Conservation (phyloP, 148 eudicot species). For the Pharnaceum exiguum region DNA sequence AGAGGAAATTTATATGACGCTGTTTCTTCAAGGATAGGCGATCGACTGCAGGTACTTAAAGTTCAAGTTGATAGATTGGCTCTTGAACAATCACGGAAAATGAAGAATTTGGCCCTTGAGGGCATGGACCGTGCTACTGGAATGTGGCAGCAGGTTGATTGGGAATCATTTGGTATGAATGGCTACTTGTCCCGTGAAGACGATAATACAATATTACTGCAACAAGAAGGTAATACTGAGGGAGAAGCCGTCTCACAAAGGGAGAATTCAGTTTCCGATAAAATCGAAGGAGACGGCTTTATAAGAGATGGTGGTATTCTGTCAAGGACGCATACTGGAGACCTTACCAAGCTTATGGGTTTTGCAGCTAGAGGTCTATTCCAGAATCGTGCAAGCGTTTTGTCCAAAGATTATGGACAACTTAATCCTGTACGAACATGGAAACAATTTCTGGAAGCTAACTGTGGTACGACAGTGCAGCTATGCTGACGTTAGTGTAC, state of each 20-base stretch:
- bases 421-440: slow-evolving; percentile 47
- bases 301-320: slow-evolving; percentile 35
- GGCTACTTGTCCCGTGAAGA: slow-evolving; percentile 27
- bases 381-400: slow-evolving; percentile 17
- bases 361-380: slow-evolving; percentile 70
- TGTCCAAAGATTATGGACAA: slow-evolving; percentile 11
- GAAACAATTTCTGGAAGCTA: slow-evolving; percentile 46
- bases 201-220: background rate
- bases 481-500: slow-evolving; percentile 13
- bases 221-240: slow-evolving; percentile 8
- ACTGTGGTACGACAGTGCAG: slow-evolving; percentile 22
- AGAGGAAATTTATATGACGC: slow-evolving; percentile 65
- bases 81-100: slow-evolving; percentile 36
- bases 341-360: slow-evolving; percentile 50
- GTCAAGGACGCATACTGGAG: slow-evolving; percentile 48
- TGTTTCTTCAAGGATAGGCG: slow-evolving; percentile 66
- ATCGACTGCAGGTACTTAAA: slow-evolving; percentile 55
- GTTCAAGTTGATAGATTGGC: slow-evolving; percentile 56
- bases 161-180: slow-evolving; percentile 67
- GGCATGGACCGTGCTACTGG: slow-evolving; percentile 42
- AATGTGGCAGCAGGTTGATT: slow-evolving; percentile 54
- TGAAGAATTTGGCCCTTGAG: slow-evolving; percentile 25
- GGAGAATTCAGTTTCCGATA: slow-evolving; percentile 20
- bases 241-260: slow-evolving; percentile 11
- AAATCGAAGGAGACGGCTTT: slow-evolving; percentile 16